Evolutionary conservation across 768 basidiomycete species (phyloP).

Genomic region (Boletus barrowsii): DNA sequence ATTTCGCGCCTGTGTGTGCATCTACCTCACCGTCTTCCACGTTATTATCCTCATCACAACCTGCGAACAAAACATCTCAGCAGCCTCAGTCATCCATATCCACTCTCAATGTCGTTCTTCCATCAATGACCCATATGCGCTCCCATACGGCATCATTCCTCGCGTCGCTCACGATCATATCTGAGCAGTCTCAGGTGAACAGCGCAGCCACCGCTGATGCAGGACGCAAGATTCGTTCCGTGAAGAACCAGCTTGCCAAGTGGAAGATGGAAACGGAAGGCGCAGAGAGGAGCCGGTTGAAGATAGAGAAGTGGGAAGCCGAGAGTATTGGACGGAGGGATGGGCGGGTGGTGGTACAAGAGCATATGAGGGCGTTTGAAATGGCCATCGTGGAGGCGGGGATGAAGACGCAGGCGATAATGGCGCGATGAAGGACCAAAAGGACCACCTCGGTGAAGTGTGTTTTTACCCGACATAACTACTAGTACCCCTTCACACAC

Average conservation of each 20-base stretch:
- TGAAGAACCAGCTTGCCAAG: conserved; percentile 79
- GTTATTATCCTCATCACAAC: conserved; percentile 33
- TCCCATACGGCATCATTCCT: conserved; percentile 73
- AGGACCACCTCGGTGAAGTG: background rate
- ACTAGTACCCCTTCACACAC: conserved; percentile 6
- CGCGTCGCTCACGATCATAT: conserved; percentile 70
- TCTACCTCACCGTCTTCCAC: conserved; percentile 53
- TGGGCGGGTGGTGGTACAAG: conserved; percentile 70
- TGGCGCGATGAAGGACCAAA: conserved; percentile 54
- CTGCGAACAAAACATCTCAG: conserved; percentile 13
- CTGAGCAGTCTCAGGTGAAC: conserved; percentile 87
- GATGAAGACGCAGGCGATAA: conserved; percentile 75
- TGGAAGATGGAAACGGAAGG: conserved; percentile 84
- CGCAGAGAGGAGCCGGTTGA: conserved; percentile 72
- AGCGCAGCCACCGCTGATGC: conserved; percentile 82
- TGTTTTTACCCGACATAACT: conserved; percentile 9
- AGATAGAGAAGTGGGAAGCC: conserved; percentile 80
- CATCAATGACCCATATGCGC: conserved; percentile 69
- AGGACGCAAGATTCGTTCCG: conserved; percentile 78
- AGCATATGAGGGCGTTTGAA: conserved; percentile 76
- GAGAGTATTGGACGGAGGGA: conserved; percentile 46
- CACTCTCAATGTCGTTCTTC: conserved; percentile 38
- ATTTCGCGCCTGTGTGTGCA: conserved; percentile 50
- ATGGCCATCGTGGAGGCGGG: conserved; percentile 69
- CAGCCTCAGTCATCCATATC: conserved; percentile 29